Conservation (phyloP, 2,329 filamentous ascomycete genomes). For the Aspergillus terreus region DNA sequence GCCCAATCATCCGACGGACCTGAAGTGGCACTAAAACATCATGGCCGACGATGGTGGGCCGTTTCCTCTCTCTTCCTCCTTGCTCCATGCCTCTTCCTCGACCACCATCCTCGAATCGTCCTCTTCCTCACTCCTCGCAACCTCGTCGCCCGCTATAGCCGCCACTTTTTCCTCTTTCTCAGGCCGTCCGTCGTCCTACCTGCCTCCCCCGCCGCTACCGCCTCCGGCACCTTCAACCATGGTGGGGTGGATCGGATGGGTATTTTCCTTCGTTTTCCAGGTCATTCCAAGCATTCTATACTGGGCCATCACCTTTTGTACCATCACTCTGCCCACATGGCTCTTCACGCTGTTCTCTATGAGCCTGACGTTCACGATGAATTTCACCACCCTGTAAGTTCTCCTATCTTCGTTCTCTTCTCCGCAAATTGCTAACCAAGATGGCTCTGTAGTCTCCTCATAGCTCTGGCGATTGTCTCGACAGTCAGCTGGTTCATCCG, state of each 20-base stretch:
- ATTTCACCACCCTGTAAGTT: slow-evolving; percentile 85
- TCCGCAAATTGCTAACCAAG: slow-evolving; percentile 5
- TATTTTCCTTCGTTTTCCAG: slow-evolving; percentile 48
- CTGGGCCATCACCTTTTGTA: slow-evolving; percentile 78
- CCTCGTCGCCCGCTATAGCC: slow-evolving; percentile 19
- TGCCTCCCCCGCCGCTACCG: slow-evolving; percentile 25
- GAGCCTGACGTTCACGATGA: slow-evolving; percentile 96
- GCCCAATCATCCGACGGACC: not conserved
- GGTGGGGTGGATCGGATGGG: slow-evolving; percentile 46
- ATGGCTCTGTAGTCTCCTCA: slow-evolving; percentile 61
- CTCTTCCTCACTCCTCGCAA: slow-evolving; percentile 1
- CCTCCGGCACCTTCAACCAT: slow-evolving; percentile 32
- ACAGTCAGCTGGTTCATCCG: slow-evolving; percentile 88
- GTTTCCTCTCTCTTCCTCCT: not conserved
- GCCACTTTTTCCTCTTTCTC: slow-evolving; percentile 15
- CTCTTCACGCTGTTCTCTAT: slow-evolving; percentile 88
- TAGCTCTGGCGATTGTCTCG: slow-evolving; percentile 73
- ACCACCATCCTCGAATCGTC: slow-evolving; percentile 11
- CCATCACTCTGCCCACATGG: slow-evolving; percentile 83
- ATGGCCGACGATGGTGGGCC: not conserved
- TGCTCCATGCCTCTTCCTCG: not conserved
- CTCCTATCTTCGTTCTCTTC: not conserved
- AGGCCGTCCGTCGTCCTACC: slow-evolving; percentile 16
- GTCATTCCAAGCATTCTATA: slow-evolving; percentile 62
- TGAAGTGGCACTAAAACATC: not conserved